Evolutionary conservation across 345 rosid species (phyloP), one percentile per base, ranked within the genome.

Genomic region (Aurinia saxatilis): DNA sequence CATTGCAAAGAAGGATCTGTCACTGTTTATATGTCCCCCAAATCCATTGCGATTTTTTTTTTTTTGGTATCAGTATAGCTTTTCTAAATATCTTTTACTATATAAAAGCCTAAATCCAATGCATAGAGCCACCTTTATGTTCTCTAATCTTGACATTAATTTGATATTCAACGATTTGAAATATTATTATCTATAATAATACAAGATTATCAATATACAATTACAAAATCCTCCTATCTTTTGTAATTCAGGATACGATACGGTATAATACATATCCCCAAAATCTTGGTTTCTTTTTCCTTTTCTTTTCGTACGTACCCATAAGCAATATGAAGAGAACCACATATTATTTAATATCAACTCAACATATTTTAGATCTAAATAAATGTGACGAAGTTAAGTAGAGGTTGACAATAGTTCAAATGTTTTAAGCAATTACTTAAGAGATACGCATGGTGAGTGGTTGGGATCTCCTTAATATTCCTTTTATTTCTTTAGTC

Each of bases 401-500:
- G 53, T 18, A 56, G 49, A 63, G 49, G 69, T 63, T 64, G 65
- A 63, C 52, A 23, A 7, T 60, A 71, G 66, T 50, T 57, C 31
- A 57, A 42, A 44, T 57, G 71, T 55, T 58, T 14, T 31, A 50
- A 29, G 49, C 61, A 64, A 47, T 40, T 56, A 55, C 16, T n/a
- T 55, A 70, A 33, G 61, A 50, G 60, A 71, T 71, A 64, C 65
- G 60, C 56, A 57, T 65, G 16, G 50, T 58, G 60, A 57, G 75
- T 71, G 2, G 75, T 65, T 71, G 61, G 56, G 71, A 65, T 71
- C 49, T 58, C 44, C 65, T 2, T 18, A 50, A 71, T 71, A 57
- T 71, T 71, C 66, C 56, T 51, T 58, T 64, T 54, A n/a, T 65
- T 65, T 65, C 61, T 44, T 65, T 65, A 41, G 8, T 41, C 27